Base-by-base conservation (phyloP, 1,139 yeast genomes). In the Pichia sp. region DNA sequence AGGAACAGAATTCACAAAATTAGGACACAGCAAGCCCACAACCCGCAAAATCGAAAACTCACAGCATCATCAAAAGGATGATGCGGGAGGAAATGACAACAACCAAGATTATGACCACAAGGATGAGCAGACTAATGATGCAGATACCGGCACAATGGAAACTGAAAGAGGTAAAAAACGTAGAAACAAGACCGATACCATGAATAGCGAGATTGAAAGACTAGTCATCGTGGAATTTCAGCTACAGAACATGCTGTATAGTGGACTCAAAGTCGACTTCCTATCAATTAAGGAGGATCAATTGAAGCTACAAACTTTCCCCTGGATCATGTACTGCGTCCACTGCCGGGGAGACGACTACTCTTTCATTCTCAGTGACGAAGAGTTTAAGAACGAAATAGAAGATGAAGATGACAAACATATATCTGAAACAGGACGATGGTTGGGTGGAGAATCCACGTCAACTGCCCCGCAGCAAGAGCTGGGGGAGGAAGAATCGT, bases 311-410 rank as follows among this genome's bases (percentile, higher is more conserved):
- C 90, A 86, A 60, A 79, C 87, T 25, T 85, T 86, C 64, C 93
- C 95, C 0, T 86, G 95, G 95, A 88, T 86, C 2, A 74, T 88
- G 55, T 86, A 86, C 64, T 76, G 76, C 55, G 86, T 74, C 49
- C 69, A 53, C 13, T 62, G 64, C 28, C 37, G 51, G 10, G 49
- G 54, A 18, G 62, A 60, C 39, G 67, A 64, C 47, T 65, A 65
- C 46, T 53, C 61, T 4, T 65, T 65, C 52, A 48, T 57, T 7
- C 44, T 64, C 21, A 48, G 54, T 40, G 56, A 52, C 3, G 59
- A 58, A 10, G 55, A 55, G 18, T 54, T 60, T 18, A 18, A 22
- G 3, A 41, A 49, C 34, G 52, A 47, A 2, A n/a, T 57, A 2
- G 22, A 39, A 2, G 23, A 42, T 12, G 44, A 48, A 21, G 46